Evolutionary conservation across 768 basidiomycete genomes (phyloP), one percentile per base, ranked within the genome.

Genomic region (Lentinula edodes): DNA sequence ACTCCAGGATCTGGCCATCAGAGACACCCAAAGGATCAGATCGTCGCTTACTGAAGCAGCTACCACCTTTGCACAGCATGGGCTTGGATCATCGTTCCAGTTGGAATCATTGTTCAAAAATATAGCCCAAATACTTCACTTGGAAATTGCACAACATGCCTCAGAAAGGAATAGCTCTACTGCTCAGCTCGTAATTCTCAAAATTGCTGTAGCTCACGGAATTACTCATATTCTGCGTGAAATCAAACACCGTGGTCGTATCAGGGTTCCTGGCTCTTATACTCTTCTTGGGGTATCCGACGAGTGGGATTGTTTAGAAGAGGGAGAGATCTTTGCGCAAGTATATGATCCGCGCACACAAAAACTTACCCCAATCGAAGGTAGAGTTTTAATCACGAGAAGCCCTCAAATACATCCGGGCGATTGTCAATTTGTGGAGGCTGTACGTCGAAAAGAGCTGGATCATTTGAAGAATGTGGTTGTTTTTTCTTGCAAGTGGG

Each of bases 341-440:
- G 69, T 75, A 0, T 56, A 64, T 6, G 75, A 78, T 59, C 72
- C 74, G 23, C 71, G 70, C 52, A 72, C 38, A 0, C 62, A 62
- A 32, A 0, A 71, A 23, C 65, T 72, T 35, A 0, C 68, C 23
- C 62, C 67, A 41, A 71, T 80, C 36, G 69, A 69, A 7, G 82
- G 81, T 0, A 35, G 56, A 2, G 70, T 82, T 1, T 70, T 78
- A n/a, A 75, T 83, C 56, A 81, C 81, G 16, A 71, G 82, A 3
- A 79, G 78, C n/a, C 83, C 83, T 12, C 76, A 81, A 52, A 80
- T 83, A 57, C 83, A 84, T 58, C 82, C 82, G 5, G 82, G 82
- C 0, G 79, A 81, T 59, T 64, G 78, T 16, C 76, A 77, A 58
- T 64, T 71, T 3, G 80, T 79, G 16, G 71, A 60, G 9, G 82